These are phyloP conservation scores for Glycine latifolia DNA, from an alignment of 306 rosid genomes.

Conservation along the genomic window DNA sequence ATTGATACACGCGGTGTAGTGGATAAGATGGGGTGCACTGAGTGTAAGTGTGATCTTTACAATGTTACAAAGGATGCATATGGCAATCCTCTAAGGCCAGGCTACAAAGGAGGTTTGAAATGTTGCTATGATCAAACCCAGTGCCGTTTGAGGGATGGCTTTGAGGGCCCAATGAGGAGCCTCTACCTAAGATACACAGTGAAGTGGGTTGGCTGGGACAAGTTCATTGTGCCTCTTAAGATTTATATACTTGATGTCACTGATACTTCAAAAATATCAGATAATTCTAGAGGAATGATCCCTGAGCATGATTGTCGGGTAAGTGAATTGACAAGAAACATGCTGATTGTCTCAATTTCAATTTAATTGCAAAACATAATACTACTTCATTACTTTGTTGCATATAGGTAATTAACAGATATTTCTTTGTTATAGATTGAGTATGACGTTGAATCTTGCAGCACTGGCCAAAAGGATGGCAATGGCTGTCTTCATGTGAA, in stretches of 20 bases:
- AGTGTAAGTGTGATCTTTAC: constrained; percentile 75
- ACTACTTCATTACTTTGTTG: background rate
- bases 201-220: constrained; percentile 78
- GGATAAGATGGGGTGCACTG: constrained; percentile 68
- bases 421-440: constrained; percentile 4
- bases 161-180: constrained; percentile 56
- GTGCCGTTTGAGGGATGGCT: constrained; percentile 64
- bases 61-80: constrained; percentile 56
- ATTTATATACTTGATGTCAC: constrained; percentile 72
- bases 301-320: constrained; percentile 56
- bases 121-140: constrained; percentile 70
- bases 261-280: constrained; percentile 48
- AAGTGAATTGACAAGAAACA: no score
- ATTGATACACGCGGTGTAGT: constrained; percentile 74
- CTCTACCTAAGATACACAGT: constrained; percentile 74
- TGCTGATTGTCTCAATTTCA: no score
- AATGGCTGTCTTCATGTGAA: constrained; percentile 49
- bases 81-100: constrained; percentile 51
- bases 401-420: no score
- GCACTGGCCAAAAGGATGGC: constrained; percentile 6
- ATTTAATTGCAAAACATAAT: background rate
- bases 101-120: constrained; percentile 65
- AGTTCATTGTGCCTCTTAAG: constrained; percentile 67
- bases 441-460: constrained; percentile 67
- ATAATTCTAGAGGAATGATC: no score